Percentiles rank a stretch among this genome's conserved stretches.
These are phyloP conservation scores for Dioscorea dumetorum DNA, from an alignment of 106 monocot species.

Conservation along the genomic window DNA sequence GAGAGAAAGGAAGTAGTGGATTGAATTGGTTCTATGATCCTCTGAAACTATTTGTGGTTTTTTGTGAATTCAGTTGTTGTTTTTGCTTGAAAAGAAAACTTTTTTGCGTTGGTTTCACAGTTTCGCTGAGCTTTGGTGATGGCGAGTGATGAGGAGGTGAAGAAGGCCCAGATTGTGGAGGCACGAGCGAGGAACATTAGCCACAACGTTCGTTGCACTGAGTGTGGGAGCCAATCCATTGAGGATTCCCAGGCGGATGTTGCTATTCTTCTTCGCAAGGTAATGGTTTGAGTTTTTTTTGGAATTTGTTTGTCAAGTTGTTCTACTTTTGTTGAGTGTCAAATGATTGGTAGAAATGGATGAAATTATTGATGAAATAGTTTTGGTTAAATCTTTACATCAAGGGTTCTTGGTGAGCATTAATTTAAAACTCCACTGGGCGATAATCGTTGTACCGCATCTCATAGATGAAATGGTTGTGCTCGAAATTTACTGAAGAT, in stretches of 20 bases:
- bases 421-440: background rate
- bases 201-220: slow-evolving; percentile 92
- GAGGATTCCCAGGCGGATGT: slow-evolving; percentile 94
- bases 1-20: too few relatives aligned
- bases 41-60: too few relatives aligned
- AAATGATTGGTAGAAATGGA: background rate
- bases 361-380: background rate
- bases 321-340: background rate
- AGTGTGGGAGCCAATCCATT: slow-evolving; percentile 98
- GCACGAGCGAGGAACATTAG: slow-evolving; percentile 91
- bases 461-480: too few relatives aligned
- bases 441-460: too few relatives aligned
- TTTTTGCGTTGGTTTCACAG: too few relatives aligned
- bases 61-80: too few relatives aligned
- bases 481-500: too few relatives aligned
- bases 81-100: too few relatives aligned
- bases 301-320: background rate
- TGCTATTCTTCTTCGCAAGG: slow-evolving; percentile 87
- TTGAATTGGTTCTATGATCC: too few relatives aligned
- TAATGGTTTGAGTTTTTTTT: slow-evolving; percentile 5
- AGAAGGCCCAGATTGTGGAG: slow-evolving; percentile 67
- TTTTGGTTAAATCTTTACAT: background rate
- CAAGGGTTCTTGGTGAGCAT: background rate
- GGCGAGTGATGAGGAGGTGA: slow-evolving; percentile 64
- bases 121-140: slow-evolving; percentile 9